A percentile compares a stretch with the other conserved stretches of the same genome.
phyloP scores from a whole-genome alignment of 768 basidiomycete species.

The Coprinopsis cinerea region DNA sequence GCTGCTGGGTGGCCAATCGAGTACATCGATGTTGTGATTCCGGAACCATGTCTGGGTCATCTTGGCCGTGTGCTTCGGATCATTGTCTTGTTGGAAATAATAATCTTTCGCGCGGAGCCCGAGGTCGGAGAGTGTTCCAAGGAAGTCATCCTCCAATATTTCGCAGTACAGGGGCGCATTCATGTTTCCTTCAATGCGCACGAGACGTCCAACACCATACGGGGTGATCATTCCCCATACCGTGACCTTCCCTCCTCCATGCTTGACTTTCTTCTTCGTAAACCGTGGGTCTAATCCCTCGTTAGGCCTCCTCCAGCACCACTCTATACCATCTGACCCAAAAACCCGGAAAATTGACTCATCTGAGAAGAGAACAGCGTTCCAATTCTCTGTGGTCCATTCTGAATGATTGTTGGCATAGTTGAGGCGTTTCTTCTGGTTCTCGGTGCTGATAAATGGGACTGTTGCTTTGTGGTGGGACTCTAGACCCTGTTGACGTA shows the following conservation, averaged over 20 bases:
- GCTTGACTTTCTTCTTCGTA: constrained; percentile 26
- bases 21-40: constrained; percentile 19
- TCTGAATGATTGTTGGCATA: constrained; percentile 20
- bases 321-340: constrained; percentile 27
- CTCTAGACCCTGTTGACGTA: constrained; percentile 8
- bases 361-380: constrained; percentile 24
- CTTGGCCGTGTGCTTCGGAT: constrained; percentile 30
- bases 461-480: constrained; percentile 4
- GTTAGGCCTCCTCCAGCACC: constrained; percentile 23
- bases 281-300: constrained; percentile 17
- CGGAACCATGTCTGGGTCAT: constrained; percentile 23
- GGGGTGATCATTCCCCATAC: constrained; percentile 31
- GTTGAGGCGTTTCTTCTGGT: constrained; percentile 12
- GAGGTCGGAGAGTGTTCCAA: constrained; percentile 22
- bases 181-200: constrained; percentile 27
- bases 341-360: constrained; percentile 28
- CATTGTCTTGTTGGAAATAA: constrained; percentile 31
- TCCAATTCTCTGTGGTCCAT: constrained; percentile 26
- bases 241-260: constrained; percentile 28
- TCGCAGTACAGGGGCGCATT: constrained; percentile 19
- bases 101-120: constrained; percentile 12
- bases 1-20: constrained; percentile 27
- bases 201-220: constrained; percentile 21
- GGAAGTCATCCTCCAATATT: constrained; percentile 23
- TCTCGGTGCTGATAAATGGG: constrained; percentile 18